Evolutionary conservation across 192 early-diverging fungal genomes (phyloP), one percentile per base, ranked within the genome.

Genomic region (Backusella mclennaniae): DNA sequence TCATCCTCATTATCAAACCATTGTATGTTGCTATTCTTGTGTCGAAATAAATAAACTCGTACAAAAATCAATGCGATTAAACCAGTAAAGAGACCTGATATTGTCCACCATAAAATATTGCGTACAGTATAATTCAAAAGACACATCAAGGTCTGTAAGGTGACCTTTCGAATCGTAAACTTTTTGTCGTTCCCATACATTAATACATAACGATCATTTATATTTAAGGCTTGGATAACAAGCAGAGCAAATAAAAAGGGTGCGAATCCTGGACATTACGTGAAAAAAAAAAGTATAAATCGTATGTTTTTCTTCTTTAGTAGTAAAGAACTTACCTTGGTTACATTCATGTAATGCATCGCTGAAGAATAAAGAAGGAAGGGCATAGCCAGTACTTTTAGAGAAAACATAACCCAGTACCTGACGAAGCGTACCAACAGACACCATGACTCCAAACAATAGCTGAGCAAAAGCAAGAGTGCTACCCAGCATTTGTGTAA

Each of bases 51-150:
- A 19, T 35, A 35, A n/a, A 69, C 69, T 31, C 76, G 82, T 44
- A 86, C 79, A n/a, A 73, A 7, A 17, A 88, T 12, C 3, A 78
- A 67, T 8, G 76, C 79, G 15, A 88, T 73, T 23, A 83, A 77
- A 12, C 87, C 87, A 31, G 83, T 76, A n/a, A 85, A 35, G 41
- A 86, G 68, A 12, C 87, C 85, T 23, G 85, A 71, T 23, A 85
- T 77, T 44, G 87, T 83, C 87, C 87, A 88, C 87, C 87, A 88
- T 12, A 88, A 71, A 77, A 85, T 83, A 26, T 84, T 88, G 75
- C 85, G 84, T 6, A 72, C 76, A 6, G 81, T 36, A 56, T 73
- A 84, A 56, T 88, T 88, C 19, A 88, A 23, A 8, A 88, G 75
- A 46, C 81, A 86, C 73, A 88, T 82, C 38, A 83, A 19, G 19